A percentile compares a stretch with the other conserved stretches of the same genome.
Evolutionary conservation across 1,139 yeast genomes (phyloP).

Genomic region (Zygosaccharomyces pseudobailii): DNA sequence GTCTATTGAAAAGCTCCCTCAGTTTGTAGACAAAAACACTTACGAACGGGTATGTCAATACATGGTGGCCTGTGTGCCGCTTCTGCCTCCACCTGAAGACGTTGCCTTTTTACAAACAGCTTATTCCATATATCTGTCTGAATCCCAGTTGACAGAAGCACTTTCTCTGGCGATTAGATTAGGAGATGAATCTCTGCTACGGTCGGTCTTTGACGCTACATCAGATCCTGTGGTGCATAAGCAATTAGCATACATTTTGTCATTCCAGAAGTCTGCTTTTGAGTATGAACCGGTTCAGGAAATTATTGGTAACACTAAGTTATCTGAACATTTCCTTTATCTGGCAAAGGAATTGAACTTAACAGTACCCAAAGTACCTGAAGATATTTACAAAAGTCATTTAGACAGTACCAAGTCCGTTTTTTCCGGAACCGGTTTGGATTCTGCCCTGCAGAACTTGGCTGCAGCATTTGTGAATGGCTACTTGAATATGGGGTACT

Average conservation of each 20-base stretch:
- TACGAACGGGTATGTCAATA: constrained; percentile 87
- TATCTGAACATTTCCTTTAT: constrained; percentile 75
- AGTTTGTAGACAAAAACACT: constrained; percentile 80
- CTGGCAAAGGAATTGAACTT: constrained; percentile 83
- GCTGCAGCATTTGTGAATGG: constrained; percentile 95
- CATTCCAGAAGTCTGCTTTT: constrained; percentile 82
- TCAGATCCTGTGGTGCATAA: constrained; percentile 70
- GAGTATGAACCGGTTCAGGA: constrained; percentile 79
- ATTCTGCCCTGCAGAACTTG: constrained; percentile 90
- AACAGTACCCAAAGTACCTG: constrained; percentile 87
- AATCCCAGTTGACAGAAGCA: constrained; percentile 84
- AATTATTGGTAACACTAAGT: constrained; percentile 72
- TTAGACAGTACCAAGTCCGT: constrained; percentile 63
- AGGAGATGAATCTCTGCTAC: constrained; percentile 74
- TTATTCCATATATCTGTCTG: constrained; percentile 75
- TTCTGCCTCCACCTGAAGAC: constrained; percentile 94
- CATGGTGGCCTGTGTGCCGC: constrained; percentile 92
- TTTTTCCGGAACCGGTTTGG: constrained; percentile 55
- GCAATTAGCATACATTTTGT: constrained; percentile 85
- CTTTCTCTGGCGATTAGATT: constrained; percentile 82
- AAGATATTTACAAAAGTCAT: constrained; percentile 89
- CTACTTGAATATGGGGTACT: constrained; percentile 85
- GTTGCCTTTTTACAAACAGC: constrained; percentile 83
- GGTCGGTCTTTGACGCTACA: constrained; percentile 73
- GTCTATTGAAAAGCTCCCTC: constrained; percentile 73